Percentiles rank a stretch among this genome's conserved stretches.
phyloP scores from a whole-genome alignment of 768 basidiomycete genomes.

The Phanerochaete sordida region DNA sequence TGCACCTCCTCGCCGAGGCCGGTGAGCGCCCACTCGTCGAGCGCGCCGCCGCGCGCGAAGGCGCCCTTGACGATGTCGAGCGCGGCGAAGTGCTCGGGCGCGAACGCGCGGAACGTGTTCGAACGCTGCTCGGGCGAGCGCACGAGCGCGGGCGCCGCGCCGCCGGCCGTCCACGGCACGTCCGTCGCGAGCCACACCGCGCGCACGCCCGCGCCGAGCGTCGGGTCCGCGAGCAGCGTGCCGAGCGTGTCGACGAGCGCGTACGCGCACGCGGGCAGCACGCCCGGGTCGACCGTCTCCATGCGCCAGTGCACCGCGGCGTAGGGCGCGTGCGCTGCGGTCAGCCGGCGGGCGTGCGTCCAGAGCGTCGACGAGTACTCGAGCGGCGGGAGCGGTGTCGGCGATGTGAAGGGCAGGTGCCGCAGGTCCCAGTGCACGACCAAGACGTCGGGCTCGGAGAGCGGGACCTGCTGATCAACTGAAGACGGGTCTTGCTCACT shows the following conservation, averaged over 20 bases:
- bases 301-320: constrained; percentile 56
- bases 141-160: neutral
- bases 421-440: constrained; percentile 53
- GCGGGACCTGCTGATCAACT: neutral
- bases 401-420: constrained; percentile 31
- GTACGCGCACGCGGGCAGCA: constrained; percentile 45
- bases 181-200: constrained; percentile 59
- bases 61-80: constrained; percentile 39
- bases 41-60: constrained; percentile 39
- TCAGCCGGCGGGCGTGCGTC: constrained; percentile 36
- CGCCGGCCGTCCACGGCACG: constrained; percentile 31
- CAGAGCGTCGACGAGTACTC: constrained; percentile 43
- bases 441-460: constrained; percentile 37
- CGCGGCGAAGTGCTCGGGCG: constrained; percentile 41
- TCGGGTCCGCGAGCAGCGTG: constrained; percentile 17
- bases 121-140: constrained; percentile 28
- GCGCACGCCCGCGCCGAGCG: constrained; percentile 26
- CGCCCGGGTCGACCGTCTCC: constrained; percentile 42
- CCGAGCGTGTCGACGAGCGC: constrained; percentile 43
- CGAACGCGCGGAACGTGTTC: constrained; percentile 44
- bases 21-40: constrained; percentile 39
- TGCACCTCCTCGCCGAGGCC: constrained; percentile 37
- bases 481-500: neutral
- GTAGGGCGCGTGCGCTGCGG: constrained; percentile 35
- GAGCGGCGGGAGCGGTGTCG: constrained; percentile 22